Conservation (phyloP, 2,329 filamentous ascomycete genomes). For the Ophiocordyceps camponoti-leonardi region DNA sequence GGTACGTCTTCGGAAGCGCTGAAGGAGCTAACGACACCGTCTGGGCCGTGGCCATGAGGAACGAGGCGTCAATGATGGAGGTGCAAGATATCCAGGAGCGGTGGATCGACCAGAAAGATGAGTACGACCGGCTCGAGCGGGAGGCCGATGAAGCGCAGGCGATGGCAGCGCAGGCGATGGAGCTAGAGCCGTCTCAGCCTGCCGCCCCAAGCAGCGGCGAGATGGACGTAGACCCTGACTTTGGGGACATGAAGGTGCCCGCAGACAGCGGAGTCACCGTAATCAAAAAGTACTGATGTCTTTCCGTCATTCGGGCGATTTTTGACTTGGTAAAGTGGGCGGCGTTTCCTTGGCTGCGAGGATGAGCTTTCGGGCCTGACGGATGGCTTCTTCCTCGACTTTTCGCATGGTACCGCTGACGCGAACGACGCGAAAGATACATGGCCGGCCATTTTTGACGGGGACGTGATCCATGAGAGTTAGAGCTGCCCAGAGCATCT, state of each 20-base stretch:
- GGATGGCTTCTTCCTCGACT: constrained; percentile 76
- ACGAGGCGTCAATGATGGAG: constrained; percentile 57
- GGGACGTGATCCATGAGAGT: constrained; percentile 62
- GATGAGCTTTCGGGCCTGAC: constrained; percentile 55
- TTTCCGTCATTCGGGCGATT: constrained; percentile 15
- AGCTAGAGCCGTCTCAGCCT: constrained; percentile 12
- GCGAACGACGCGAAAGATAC: constrained; percentile 68
- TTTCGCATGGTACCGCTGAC: constrained; percentile 90
- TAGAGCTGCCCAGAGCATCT: constrained; percentile 78
- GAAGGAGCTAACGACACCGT: constrained; percentile 89
- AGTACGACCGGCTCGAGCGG: constrained; percentile 65
- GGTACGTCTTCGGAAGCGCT: constrained; percentile 80
- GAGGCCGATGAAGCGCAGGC: constrained; percentile 61
- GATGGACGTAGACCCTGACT: constrained; percentile 23
- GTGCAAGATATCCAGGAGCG: constrained; percentile 84
- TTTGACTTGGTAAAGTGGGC: not conserved
- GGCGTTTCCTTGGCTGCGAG: constrained; percentile 39
- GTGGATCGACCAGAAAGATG: constrained; percentile 83
- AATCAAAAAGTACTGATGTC: constrained; percentile 42
- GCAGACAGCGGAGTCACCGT: constrained; percentile 54
- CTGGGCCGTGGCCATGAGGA: constrained; percentile 92
- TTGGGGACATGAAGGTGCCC: constrained; percentile 33
- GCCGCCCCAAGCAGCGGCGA: constrained; percentile 5
- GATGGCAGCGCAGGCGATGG: constrained; percentile 24
- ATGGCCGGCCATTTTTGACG: constrained; percentile 39